Conservation (phyloP, 2,329 filamentous ascomycete genomes). For the Alternaria gaisen region DNA sequence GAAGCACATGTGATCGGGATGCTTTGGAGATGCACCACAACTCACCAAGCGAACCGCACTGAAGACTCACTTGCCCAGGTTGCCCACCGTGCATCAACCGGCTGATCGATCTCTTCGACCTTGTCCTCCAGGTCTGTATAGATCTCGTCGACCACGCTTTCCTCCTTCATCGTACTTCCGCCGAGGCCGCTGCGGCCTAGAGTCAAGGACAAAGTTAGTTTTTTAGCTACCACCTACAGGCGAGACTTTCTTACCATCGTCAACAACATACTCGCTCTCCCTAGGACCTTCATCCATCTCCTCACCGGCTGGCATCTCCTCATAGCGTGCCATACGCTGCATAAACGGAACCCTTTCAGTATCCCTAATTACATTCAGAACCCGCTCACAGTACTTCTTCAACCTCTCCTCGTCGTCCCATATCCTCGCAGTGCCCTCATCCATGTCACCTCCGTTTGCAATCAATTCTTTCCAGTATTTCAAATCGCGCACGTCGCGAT, state of each 20-base stretch:
- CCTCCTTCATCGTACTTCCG: not conserved
- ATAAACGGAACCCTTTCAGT: not conserved
- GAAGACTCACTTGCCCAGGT: not conserved
- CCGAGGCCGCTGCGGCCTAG: not conserved
- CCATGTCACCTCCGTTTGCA: not conserved
- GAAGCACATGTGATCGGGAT: not conserved
- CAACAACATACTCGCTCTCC: not conserved
- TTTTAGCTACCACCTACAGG: not conserved
- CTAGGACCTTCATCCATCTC: not conserved
- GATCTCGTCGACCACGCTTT: not conserved
- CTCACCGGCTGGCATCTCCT: not conserved
- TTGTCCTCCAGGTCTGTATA: not conserved
- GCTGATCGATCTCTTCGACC: not conserved
- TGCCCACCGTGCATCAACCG: not conserved
- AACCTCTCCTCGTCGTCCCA: not conserved
- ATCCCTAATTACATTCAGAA: not conserved
- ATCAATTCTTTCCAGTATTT: constrained; percentile 9
- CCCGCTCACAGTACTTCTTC: not conserved
- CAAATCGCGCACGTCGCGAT: constrained; percentile 15
- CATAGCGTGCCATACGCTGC: not conserved
- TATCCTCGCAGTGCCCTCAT: not conserved
- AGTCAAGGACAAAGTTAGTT: not conserved
- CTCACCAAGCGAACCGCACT: not conserved
- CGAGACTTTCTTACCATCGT: not conserved
- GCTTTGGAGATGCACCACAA: not conserved